Conservation (phyloP, 352 stramenopile species). For the Phytophthora meadii region DNA sequence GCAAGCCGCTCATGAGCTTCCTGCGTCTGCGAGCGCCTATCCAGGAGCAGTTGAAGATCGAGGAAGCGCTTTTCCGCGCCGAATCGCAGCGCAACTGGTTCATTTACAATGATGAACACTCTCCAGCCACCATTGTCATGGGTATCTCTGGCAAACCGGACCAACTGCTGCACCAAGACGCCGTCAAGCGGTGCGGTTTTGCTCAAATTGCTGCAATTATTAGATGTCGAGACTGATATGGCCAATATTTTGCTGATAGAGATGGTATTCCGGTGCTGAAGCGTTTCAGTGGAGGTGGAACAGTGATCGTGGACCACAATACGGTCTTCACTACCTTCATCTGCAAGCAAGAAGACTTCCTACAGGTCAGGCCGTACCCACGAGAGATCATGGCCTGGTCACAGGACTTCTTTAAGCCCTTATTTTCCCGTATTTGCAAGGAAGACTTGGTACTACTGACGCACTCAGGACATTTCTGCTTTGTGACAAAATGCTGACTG, state of each 20-base stretch:
- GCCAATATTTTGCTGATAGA: constrained; percentile 28
- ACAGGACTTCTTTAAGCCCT: constrained; percentile 77
- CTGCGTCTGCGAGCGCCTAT: constrained; percentile 77
- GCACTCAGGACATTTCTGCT: not conserved
- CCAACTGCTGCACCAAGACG: constrained; percentile 85
- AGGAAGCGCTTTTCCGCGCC: constrained; percentile 94
- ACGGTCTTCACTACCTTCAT: constrained; percentile 95
- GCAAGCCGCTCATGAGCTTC: constrained; percentile 71
- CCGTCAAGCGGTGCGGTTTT: constrained; percentile 72
- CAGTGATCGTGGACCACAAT: constrained; percentile 96
- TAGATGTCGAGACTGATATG: not conserved
- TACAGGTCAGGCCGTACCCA: constrained; percentile 84
- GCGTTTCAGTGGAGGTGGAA: constrained; percentile 97
- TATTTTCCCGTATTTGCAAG: constrained; percentile 70
- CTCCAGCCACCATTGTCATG: constrained; percentile 91
- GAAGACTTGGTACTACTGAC: constrained; percentile 25
- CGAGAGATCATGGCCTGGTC: constrained; percentile 95
- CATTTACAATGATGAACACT: constrained; percentile 78
- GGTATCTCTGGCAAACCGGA: constrained; percentile 96
- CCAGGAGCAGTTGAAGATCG: constrained; percentile 88
- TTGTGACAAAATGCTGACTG: constrained; percentile 6
- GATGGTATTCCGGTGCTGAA: constrained; percentile 90
- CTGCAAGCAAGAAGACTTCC: constrained; percentile 83
- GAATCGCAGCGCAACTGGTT: constrained; percentile 87
- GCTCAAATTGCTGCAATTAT: constrained; percentile 4